Evolutionary conservation across 2,329 filamentous ascomycete genomes (phyloP), one percentile per base, ranked within the genome.

Genomic region (Xylariaceae sp.): DNA sequence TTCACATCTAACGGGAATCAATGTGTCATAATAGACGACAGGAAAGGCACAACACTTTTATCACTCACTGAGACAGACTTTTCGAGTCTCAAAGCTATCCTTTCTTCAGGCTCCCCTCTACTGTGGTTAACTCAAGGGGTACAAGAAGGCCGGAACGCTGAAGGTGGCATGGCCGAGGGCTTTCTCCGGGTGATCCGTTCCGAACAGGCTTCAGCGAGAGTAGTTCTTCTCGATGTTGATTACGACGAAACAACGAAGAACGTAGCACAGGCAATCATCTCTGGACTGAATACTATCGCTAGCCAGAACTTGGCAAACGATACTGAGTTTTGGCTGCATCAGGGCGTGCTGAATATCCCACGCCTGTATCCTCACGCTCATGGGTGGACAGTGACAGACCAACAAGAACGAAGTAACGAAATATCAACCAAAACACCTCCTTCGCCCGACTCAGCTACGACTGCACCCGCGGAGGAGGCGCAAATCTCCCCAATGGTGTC

Each of bases 251-350:
- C 47, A 7, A 26, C 48, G 2, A 30, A 57, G 8, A 35, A 44
- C 20, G 24, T 64, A 6, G 48, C 50, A 15, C 42, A 44, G 8
- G 41, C 60, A 7, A 46, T 61, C 23, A 49, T 60, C 13, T 16
- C 11, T 20, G 49, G 42, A 16, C 32, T 64, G n/a, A 46, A 53
- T 13, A 30, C 50, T 24, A 49, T 54, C 4, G 32, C 41, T 8
- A 58, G 42, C n/a, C 55, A 58, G 18, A 54, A 50, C 36, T 57
- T 55, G 3, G 52, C 54, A 16, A 30, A 29, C 5, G 63, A 64
- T 36, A 64, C 56, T 10, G 60, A 65, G 37, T 64, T 64, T 44
- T 67, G 63, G 62, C 52, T 64, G 33, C 58, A 64, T 20, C 16
- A 55, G 5, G 62, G 63, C 6, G 46, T 59, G 18, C 36, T 64